Base-by-base conservation (phyloP, 441 rosid genomes). In the Sinapis alba region DNA sequence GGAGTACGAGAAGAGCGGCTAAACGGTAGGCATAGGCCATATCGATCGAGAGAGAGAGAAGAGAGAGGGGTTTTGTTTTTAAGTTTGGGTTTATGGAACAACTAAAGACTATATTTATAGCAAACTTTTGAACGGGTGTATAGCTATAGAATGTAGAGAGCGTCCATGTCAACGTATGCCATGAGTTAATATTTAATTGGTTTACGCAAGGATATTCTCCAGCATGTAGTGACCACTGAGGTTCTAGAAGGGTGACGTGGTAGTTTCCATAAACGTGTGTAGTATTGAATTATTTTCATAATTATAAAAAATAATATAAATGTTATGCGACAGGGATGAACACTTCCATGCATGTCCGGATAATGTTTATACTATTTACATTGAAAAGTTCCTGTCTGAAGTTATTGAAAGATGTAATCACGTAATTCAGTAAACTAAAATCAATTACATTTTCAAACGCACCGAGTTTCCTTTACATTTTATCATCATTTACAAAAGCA, bases 331-430 rank as follows among this genome's bases (percentile, higher is more conserved):
- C 45, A 61, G 0, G 79, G 74, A 68, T 38, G 64, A 68, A 61
- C 69, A 12, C 57, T 75, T 68, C 79, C 79, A 69, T 75, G 69
- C 68, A 60, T 61, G 69, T 61, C 73, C 62, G 69, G 69, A 51
- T 68, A 68, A 75, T 68, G 64, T 75, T 75, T 34, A 61, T 68
- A 68, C 47, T 68, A 61, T 62, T 61, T 74, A 66, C 73, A 50
- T 19, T 67, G 68, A 74, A 47, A 5, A 59, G 62, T 59, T 59
- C 20, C 9, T 27, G 15, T 74, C 62, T 30, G 28, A 45, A 74
- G 7, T 21, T 45, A 58, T 66, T 43, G 51, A 27, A 43, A 65
- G 23, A 3, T 56, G 71, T 24, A 41, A 38, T 58, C 41, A 34
- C 10, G 41, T 34, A 34, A 1, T 4, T 24, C 27, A 24, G 4